Conservation (phyloP, 805 yeast genomes). For the Yamadazyma tumulicola region DNA sequence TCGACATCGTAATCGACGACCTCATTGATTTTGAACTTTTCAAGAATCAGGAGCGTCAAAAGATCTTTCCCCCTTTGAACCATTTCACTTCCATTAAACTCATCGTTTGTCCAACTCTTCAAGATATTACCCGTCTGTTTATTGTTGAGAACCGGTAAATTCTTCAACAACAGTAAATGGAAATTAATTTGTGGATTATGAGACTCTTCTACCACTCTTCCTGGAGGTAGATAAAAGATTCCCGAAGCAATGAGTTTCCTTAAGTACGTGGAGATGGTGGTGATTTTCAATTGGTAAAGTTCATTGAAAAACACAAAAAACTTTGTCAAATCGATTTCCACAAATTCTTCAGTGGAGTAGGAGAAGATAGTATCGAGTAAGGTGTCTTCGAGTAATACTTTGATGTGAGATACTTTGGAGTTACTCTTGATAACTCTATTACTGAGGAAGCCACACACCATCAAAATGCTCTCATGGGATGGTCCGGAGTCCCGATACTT, state of each 20-base stretch:
- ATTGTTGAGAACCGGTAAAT: slow-evolving; percentile 53
- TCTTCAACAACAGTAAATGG: slow-evolving; percentile 55
- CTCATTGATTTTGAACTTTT: slow-evolving; percentile 22
- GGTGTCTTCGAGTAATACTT: slow-evolving; percentile 44
- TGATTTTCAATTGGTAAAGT: slow-evolving; percentile 46
- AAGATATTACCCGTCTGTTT: slow-evolving; percentile 55
- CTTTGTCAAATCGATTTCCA: slow-evolving; percentile 19
- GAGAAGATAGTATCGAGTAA: slow-evolving; percentile 37
- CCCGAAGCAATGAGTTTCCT: slow-evolving; percentile 86
- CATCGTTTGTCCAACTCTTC: slow-evolving; percentile 42
- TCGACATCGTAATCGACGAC: slow-evolving; percentile 13
- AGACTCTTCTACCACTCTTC: slow-evolving; percentile 17
- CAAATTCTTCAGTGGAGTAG: slow-evolving; percentile 18
- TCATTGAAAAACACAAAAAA: slow-evolving; percentile 51
- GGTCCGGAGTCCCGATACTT: slow-evolving; percentile 28
- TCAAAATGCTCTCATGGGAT: slow-evolving; percentile 30
- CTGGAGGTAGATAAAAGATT: slow-evolving; percentile 52
- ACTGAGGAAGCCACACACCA: slow-evolving; percentile 45
- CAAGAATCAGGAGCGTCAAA: slow-evolving; percentile 30
- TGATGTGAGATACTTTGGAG: slow-evolving; percentile 21
- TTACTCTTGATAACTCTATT: slow-evolving; percentile 28
- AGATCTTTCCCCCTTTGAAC: slow-evolving; percentile 38
- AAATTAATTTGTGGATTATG: slow-evolving; percentile 28
- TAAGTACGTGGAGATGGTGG: slow-evolving; percentile 64
- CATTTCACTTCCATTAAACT: slow-evolving; percentile 25